A percentile compares a stretch with the other conserved stretches of the same genome.
phyloP scores from a whole-genome alignment of 441 rosid species.

The Heliophila coronopifolia region DNA sequence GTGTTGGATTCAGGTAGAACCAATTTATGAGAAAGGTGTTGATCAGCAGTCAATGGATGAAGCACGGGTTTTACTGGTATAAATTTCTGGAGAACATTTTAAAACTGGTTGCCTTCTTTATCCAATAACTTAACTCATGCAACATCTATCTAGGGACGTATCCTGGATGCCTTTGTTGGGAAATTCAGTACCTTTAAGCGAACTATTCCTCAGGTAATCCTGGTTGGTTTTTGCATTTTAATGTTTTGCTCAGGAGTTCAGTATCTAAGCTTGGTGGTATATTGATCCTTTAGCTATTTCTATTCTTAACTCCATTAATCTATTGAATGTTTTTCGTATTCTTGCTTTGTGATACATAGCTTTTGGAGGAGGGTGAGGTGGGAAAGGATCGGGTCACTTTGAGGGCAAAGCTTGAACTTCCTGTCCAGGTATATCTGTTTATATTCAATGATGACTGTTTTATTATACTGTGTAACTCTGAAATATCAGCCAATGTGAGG shows the following conservation, averaged over 20 bases:
- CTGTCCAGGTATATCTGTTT: constrained; percentile 90
- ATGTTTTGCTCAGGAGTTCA: constrained; percentile 4
- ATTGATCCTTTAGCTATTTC: not conserved
- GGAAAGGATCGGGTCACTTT: constrained; percentile 80
- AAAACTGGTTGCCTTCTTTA: constrained; percentile 11
- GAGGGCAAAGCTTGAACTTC: constrained; percentile 98
- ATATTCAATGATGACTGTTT: not conserved
- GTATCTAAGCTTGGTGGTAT: not conserved
- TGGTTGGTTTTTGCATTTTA: not conserved
- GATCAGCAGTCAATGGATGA: constrained; percentile 96
- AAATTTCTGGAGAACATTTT: constrained; percentile 19
- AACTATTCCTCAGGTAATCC: constrained; percentile 91
- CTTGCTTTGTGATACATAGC: constrained; percentile 34
- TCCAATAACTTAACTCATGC: constrained; percentile 14
- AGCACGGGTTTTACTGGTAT: constrained; percentile 83
- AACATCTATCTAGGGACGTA: constrained; percentile 61
- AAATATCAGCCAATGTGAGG: constrained; percentile 10
- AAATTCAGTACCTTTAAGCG: constrained; percentile 96
- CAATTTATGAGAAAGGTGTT: constrained; percentile 94
- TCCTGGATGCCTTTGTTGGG: constrained; percentile 98
- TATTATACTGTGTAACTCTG: not conserved
- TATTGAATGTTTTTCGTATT: not conserved
- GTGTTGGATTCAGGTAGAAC: constrained; percentile 69
- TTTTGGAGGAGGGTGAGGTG: constrained; percentile 92
- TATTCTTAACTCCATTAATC: not conserved